Evolutionary conservation across 345 rosid species (phyloP), one percentile per base, ranked within the genome.

Genomic region (Bretschneidera sinensis): DNA sequence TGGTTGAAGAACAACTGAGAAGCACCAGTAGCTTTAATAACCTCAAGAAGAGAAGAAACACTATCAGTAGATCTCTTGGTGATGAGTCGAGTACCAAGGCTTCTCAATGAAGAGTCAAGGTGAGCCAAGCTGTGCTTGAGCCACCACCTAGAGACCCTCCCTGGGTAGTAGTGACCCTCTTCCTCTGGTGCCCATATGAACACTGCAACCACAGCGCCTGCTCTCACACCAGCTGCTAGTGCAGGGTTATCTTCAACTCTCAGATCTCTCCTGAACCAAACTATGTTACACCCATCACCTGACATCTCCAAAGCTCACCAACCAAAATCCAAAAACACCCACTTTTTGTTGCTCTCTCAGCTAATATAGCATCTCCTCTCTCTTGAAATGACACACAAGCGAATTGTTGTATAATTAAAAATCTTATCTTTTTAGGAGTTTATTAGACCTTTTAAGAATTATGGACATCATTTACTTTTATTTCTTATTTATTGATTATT

Each of bases 131-230:
- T 94, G 28, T 94, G 80, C 81, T 94, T 94, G 50, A 94, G 87
- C 99, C 97, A 94, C 99, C 99, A 94, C 74, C 97, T 83, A 9
- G 99, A 94, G 17, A 94, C 99, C 68, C 99, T 87, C 43, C 99
- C 97, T 25, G 99, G 99, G 34, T 81, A 66, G 64, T 23, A 94
- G 60, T 79, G 75, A 45, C 97, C 99, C 72, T 94, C 99, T 73
- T 94, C 99, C 66, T 89, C 99, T 35, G 97, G 96, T 25, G 97
- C 89, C 97, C 97, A 92, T 24, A 92, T 66, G 67, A 87, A 92
- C 7, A 92, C 76, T 3, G 95, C 87, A 57, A 87, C 63, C 55
- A 89, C 89, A 62, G 94, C 78, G 34, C 99, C 97, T 17, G 95
- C 79, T 70, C 98, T 80, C 23, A 92, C 98, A 53, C 92, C 97